A percentile compares a stretch with the other conserved stretches of the same genome.
Evolutionary conservation across 2,329 filamentous ascomycete species (phyloP).

Genomic region (Pseudogymnoascus sp.): DNA sequence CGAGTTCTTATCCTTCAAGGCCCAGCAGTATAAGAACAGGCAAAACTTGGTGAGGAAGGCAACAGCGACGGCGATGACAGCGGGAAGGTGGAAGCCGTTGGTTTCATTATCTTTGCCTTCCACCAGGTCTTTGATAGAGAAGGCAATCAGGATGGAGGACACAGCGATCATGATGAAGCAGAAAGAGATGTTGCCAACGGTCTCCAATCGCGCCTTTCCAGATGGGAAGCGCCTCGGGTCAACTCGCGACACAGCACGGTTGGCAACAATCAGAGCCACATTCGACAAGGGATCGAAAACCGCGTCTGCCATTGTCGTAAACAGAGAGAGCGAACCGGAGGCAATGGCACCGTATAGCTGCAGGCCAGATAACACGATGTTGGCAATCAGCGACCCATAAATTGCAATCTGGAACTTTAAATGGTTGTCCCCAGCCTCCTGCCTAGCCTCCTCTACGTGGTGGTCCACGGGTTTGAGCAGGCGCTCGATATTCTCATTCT

Average conservation of each 20-base stretch:
- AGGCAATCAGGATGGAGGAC: constrained; percentile 85
- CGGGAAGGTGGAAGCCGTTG: constrained; percentile 69
- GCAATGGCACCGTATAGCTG: constrained; percentile 85
- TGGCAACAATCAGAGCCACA: constrained; percentile 75
- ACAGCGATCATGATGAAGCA: constrained; percentile 94
- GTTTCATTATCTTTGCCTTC: constrained; percentile 40
- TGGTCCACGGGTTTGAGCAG: constrained; percentile 90
- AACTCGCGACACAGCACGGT: constrained; percentile 81
- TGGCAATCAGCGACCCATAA: constrained; percentile 67
- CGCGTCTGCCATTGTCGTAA: constrained; percentile 95
- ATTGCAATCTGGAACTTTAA: constrained; percentile 64
- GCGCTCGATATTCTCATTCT: constrained; percentile 90
- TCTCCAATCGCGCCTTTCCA: constrained; percentile 90
- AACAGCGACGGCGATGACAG: constrained; percentile 74
- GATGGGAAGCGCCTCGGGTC: constrained; percentile 82
- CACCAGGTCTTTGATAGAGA: constrained; percentile 67
- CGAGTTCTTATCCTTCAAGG: constrained; percentile 81
- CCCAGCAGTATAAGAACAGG: constrained; percentile 89
- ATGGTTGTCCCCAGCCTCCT: constrained; percentile 74
- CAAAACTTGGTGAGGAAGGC: constrained; percentile 79
- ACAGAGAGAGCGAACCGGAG: constrained; percentile 86
- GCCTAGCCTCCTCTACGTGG: constrained; percentile 68
- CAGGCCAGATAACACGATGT: constrained; percentile 68
- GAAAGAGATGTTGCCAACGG: constrained; percentile 91
- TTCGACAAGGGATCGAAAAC: constrained; percentile 91